Percentiles rank a stretch among this genome's conserved stretches.
These are phyloP conservation scores for Suillus americanus DNA, from an alignment of 768 basidiomycete genomes.

Conservation along the genomic window DNA sequence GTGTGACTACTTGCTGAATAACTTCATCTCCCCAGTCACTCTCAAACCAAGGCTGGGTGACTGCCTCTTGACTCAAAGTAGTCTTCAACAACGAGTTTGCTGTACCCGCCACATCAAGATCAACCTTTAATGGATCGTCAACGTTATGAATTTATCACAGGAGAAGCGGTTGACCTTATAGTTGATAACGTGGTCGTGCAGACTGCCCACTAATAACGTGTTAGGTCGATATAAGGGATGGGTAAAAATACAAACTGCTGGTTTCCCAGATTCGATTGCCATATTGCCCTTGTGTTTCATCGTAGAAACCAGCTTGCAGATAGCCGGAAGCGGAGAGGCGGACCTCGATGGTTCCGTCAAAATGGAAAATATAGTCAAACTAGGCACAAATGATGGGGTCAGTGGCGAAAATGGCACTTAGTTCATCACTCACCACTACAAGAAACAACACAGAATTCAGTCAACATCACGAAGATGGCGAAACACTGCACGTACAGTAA, in stretches of 20 bases:
- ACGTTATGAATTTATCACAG: not conserved
- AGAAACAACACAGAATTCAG: not conserved
- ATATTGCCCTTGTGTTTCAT: conserved; percentile 45
- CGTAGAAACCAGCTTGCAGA: conserved; percentile 64
- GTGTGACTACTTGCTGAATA: conserved; percentile 51
- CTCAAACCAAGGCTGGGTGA: conserved; percentile 55
- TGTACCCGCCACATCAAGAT: conserved; percentile 62
- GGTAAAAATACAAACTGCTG: conserved; percentile 41
- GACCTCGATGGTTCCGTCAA: conserved; percentile 71
- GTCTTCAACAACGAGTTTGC: conserved; percentile 56
- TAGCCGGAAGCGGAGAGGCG: conserved; percentile 67
- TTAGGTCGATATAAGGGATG: not conserved
- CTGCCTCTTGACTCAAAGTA: conserved; percentile 47
- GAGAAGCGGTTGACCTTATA: conserved; percentile 40
- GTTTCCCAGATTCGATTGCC: conserved; percentile 56
- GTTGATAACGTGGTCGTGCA: conserved; percentile 71
- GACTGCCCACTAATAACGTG: conserved; percentile 49
- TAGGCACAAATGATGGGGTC: conserved; percentile 19
- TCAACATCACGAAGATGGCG: not conserved
- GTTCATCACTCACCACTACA: conserved; percentile 29
- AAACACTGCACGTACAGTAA: conserved; percentile 41
- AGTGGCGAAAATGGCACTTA: conserved; percentile 2
- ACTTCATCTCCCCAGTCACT: conserved; percentile 56
- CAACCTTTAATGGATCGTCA: conserved; percentile 40
- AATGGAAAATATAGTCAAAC: conserved; percentile 67